phyloP scores from a whole-genome alignment of 2,329 filamentous ascomycete species.

The Hysterium pulicare region DNA sequence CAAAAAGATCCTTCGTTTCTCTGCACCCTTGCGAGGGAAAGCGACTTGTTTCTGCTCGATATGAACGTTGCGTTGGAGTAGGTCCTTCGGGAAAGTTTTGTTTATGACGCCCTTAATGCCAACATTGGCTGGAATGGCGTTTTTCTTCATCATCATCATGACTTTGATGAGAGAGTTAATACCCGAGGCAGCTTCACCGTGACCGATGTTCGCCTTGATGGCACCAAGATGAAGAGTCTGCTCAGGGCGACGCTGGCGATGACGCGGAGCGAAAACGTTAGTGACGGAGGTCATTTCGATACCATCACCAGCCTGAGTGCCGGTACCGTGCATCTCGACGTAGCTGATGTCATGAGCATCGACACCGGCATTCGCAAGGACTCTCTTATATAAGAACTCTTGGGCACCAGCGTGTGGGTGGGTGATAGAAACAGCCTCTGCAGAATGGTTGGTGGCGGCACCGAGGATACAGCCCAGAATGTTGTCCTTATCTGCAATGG shows the following conservation, averaged over 20 bases:
- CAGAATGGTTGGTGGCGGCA: slow-evolving; percentile 76
- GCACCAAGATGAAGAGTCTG: slow-evolving; percentile 52
- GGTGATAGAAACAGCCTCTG: slow-evolving; percentile 77
- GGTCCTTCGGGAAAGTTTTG: slow-evolving; percentile 53
- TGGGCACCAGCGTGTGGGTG: slow-evolving; percentile 78
- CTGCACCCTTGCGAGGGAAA: slow-evolving; percentile 46
- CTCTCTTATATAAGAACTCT: slow-evolving; percentile 64
- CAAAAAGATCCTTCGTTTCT: slow-evolving; percentile 49
- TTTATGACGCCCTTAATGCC: slow-evolving; percentile 56
- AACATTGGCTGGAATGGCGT: slow-evolving; percentile 53
- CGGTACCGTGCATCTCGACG: slow-evolving; percentile 87
- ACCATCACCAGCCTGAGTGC: slow-evolving; percentile 79
- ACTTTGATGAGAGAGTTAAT: slow-evolving; percentile 54
- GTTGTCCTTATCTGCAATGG: slow-evolving; percentile 69
- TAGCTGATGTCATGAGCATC: slow-evolving; percentile 76
- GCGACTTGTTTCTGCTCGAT: slow-evolving; percentile 47
- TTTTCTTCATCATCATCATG: slow-evolving; percentile 53
- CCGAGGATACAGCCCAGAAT: slow-evolving; percentile 72
- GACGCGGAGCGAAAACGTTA: slow-evolving; percentile 56
- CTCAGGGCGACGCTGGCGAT: slow-evolving; percentile 48
- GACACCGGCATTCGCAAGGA: slow-evolving; percentile 69
- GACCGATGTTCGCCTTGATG: slow-evolving; percentile 55
- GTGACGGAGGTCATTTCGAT: slow-evolving; percentile 79
- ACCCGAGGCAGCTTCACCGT: slow-evolving; percentile 54
- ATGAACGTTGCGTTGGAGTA: slow-evolving; percentile 51